Conservation (phyloP, 352 stramenopile genomes). For the Sclerospora graminicola region DNA sequence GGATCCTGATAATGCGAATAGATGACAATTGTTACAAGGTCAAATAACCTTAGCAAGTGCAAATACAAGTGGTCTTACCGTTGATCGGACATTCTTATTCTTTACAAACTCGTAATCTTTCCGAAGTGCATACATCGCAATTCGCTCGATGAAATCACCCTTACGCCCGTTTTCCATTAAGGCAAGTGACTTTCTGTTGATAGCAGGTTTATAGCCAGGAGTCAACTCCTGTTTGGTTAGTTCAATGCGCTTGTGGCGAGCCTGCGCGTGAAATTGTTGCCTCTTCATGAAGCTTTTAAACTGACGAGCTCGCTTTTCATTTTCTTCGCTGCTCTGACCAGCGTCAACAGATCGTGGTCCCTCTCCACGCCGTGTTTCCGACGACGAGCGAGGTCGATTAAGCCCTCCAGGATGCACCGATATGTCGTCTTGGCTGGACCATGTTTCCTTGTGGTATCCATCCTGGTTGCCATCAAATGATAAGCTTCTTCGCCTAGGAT, state of each 20-base stretch:
- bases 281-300: constrained; percentile 73
- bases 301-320: constrained; percentile 36
- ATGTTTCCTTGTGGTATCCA: constrained; percentile 11
- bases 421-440: constrained; percentile 42
- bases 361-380: no score
- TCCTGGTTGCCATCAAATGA: constrained; percentile 26
- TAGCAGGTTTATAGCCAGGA: constrained; percentile 47
- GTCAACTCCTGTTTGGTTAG: constrained; percentile 51
- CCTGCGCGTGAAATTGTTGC: constrained; percentile 65
- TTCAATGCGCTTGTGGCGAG: constrained; percentile 44
- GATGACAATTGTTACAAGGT: no score
- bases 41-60: no score
- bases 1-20: no score
- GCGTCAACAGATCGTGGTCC: constrained; percentile 46
- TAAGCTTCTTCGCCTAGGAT: constrained; percentile 19
- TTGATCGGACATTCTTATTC: constrained; percentile 62
- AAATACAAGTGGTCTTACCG: no score
- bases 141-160: constrained; percentile 71
- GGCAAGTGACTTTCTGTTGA: constrained; percentile 74
- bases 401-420: no score
- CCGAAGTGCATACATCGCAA: constrained; percentile 62
- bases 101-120: constrained; percentile 76
- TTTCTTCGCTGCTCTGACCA: constrained; percentile 27
- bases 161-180: constrained; percentile 77
- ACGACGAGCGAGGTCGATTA: no score